phyloP scores from a whole-genome alignment of 345 rosid species.

The Excoecaria agallocha region DNA sequence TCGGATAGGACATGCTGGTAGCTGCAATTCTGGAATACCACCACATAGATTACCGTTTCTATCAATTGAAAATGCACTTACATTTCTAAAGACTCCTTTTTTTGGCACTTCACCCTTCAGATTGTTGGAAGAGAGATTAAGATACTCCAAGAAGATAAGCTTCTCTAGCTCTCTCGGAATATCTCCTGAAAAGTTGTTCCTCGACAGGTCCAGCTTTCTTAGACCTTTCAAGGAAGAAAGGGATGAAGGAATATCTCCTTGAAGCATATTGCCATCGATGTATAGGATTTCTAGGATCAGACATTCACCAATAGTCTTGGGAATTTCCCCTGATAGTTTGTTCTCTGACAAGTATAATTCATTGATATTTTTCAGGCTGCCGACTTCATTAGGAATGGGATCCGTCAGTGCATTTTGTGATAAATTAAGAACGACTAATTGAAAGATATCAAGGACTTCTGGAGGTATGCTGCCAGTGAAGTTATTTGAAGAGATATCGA shows the following conservation, averaged over 20 bases:
- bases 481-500: neutral
- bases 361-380: neutral
- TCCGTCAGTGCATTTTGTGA: neutral
- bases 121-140: slow-evolving; percentile 17
- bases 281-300: neutral
- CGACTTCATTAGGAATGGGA: neutral
- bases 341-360: neutral
- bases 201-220: slow-evolving; percentile 9
- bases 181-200: slow-evolving; percentile 15
- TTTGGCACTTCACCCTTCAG: slow-evolving; percentile 16
- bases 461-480: neutral
- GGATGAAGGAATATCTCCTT: slow-evolving; percentile 16
- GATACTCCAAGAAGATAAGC: neutral
- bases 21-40: slow-evolving; percentile 10
- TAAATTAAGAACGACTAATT: neutral
- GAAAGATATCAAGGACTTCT: neutral
- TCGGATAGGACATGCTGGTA: neutral
- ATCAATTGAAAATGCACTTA: neutral
- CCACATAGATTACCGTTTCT: slow-evolving; percentile 21
- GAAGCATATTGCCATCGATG: neutral
- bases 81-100: slow-evolving; percentile 11
- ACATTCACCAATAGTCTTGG: neutral
- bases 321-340: slow-evolving; percentile 14
- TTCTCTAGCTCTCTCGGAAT: slow-evolving; percentile 9
- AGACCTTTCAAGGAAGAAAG: slow-evolving; percentile 14